Percentiles rank a stretch among this genome's conserved stretches.
These are phyloP conservation scores for Podospora sp. DNA, from an alignment of 495 filamentous ascomycete species.

Conservation along the genomic window DNA sequence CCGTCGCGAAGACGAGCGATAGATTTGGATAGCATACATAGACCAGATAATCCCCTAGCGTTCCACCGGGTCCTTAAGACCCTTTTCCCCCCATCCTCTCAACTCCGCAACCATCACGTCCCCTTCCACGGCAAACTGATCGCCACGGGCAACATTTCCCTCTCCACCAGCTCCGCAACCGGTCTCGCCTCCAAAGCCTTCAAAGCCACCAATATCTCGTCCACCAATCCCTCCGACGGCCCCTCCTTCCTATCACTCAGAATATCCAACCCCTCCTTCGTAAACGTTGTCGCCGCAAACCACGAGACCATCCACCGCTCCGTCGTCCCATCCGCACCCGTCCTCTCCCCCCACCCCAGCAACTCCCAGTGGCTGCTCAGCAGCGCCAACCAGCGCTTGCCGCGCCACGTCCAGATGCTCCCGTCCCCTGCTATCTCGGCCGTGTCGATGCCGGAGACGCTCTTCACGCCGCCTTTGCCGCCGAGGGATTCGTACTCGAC, in stretches of 20 bases:
- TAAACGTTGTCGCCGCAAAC: conserved; percentile 75
- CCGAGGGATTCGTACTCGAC: conserved; percentile 62
- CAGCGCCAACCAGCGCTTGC: conserved; percentile 66
- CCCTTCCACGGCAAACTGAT: conserved; percentile 51
- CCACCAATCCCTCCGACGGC: conserved; percentile 48
- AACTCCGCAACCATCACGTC: conserved; percentile 3
- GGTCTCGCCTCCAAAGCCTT: conserved; percentile 41
- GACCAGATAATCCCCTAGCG: not conserved
- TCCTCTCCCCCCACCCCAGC: conserved; percentile 63
- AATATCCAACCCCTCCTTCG: conserved; percentile 73
- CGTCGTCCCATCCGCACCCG: conserved; percentile 30
- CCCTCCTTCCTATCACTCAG: conserved; percentile 62
- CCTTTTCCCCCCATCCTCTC: too few relatives aligned
- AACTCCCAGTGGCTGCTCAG: conserved; percentile 73
- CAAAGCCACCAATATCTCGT: conserved; percentile 48
- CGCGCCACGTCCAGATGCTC: conserved; percentile 69
- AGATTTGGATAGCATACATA: not conserved
- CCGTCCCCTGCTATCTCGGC: conserved; percentile 40
- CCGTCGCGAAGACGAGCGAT: not conserved
- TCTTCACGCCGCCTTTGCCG: conserved; percentile 52
- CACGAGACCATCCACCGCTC: conserved; percentile 71
- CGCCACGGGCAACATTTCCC: conserved; percentile 48
- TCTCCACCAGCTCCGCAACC: conserved; percentile 44
- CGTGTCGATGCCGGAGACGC: conserved; percentile 66
- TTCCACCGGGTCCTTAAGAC: too few relatives aligned